Conservation (phyloP, 2,329 filamentous ascomycete species). For the Achaetomium macrosporum region DNA sequence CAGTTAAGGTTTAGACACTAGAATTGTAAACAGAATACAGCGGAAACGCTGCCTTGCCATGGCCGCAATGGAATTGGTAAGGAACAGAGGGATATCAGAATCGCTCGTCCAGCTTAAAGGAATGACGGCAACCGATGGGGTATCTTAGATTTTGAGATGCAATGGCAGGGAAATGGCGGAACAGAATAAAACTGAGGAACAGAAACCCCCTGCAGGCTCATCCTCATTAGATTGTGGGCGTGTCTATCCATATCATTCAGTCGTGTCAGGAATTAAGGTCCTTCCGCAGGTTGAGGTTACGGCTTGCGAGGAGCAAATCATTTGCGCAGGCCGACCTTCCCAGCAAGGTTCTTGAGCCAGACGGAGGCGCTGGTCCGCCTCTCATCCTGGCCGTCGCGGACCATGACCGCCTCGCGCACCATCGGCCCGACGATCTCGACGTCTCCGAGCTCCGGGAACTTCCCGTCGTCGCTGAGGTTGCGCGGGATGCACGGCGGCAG, state of each 20-base stretch:
- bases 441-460: slow-evolving; percentile 83
- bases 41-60: not conserved
- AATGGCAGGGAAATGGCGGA: not conserved
- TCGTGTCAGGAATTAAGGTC: not conserved
- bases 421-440: slow-evolving; percentile 93
- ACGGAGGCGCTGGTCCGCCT: slow-evolving; percentile 38
- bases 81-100: not conserved
- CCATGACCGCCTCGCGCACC: slow-evolving; percentile 57
- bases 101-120: not conserved
- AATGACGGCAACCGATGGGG: slow-evolving; percentile 17
- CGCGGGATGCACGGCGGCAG: slow-evolving; percentile 61
- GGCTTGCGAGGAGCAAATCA: slow-evolving; percentile 5
- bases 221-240: slow-evolving; percentile 7
- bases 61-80: not conserved
- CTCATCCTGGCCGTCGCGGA: slow-evolving; percentile 35
- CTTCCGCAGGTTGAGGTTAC: not conserved
- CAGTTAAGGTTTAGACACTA: not conserved
- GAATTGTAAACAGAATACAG: not conserved
- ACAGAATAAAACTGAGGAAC: not conserved
- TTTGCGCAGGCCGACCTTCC: slow-evolving; percentile 36
- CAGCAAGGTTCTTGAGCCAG: slow-evolving; percentile 45
- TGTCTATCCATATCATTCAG: not conserved
- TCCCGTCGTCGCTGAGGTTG: slow-evolving; percentile 67
- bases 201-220: not conserved
- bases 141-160: slow-evolving; percentile 15